Percentiles rank a stretch among this genome's conserved stretches.
These are phyloP conservation scores for Paramecium primaurelia DNA, from an alignment of 73 alveolate genomes.

Conservation along the genomic window DNA sequence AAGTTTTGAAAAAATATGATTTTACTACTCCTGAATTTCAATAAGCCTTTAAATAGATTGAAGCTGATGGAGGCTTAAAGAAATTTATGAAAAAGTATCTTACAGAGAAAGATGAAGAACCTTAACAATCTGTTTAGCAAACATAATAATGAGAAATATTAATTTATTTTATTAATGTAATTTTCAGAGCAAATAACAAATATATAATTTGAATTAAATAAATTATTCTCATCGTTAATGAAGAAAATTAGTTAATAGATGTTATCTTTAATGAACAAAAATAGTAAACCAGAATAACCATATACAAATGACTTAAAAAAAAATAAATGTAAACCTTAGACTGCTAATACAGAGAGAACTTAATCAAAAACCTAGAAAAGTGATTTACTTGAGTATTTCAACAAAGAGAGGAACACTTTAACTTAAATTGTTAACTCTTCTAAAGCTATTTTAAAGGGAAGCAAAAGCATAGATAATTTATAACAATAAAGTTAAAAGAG, in stretches of 20 bases:
- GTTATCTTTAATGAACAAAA: background rate
- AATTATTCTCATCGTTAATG: constrained; percentile 13
- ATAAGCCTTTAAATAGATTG: background rate
- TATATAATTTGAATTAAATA: background rate
- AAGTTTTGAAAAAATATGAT: background rate
- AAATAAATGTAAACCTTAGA: background rate
- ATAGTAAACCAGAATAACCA: background rate
- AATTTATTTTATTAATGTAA: background rate
- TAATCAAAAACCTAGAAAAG: background rate
- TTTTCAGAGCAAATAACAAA: background rate
- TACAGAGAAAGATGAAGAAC: background rate
- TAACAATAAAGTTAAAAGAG: background rate
- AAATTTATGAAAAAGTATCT: background rate
- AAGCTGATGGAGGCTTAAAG: background rate
- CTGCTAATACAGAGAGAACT: constrained; percentile 37
- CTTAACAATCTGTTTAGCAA: background rate
- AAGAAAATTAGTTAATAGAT: constrained; percentile 4
- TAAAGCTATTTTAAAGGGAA: background rate
- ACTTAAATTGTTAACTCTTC: background rate
- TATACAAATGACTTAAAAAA: background rate
- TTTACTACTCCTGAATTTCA: background rate
- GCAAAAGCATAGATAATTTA: constrained; percentile 16
- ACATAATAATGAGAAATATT: background rate
- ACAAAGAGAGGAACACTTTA: constrained; percentile 14
- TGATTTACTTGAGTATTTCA: constrained; percentile 24